Base-by-base conservation (phyloP, 192 early-diverging fungal genomes). In the Backusella sp. region DNA sequence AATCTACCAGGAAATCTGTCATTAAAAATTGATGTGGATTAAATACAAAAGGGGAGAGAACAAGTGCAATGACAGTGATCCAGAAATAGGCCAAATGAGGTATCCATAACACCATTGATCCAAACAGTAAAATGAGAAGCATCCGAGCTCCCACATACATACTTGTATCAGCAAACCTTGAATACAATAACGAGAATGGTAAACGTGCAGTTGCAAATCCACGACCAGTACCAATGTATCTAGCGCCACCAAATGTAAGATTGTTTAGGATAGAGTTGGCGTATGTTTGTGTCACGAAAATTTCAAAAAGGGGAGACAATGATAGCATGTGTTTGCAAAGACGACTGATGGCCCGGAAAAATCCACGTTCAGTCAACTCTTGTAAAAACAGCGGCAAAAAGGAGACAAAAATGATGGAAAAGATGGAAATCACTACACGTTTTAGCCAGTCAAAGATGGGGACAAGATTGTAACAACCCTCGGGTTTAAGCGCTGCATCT, bases 21-120 rank as follows among this genome's bases (percentile, higher is more conserved):
- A 94, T 78, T 30, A 88, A 87, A 66, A 96, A 95, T 84, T 96
- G 95, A 78, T 94, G 94, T 37, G 93, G 94, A 76, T 96, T 96
- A 84, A 94, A 96, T 68, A 96, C 34, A 79, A 95, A 96, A 14
- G 95, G 94, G 39, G 94, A 91, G 34, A 96, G 82, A 49, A 90
- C 73, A 36, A 96, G 79, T 28, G 93, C 90, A 14, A 93, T 82
- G 35, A 92, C 91, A 36, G 91, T 93, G 21, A 94, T 86, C 94
- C 94, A 95, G 67, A 95, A 93, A 77, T 94, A 96, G 21, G 90
- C 82, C 76, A 95, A 72, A 34, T 93, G 91, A 66, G 90, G 89
- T 6, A 89, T 86, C 73, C 93, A 84, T 8, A 92, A 84, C n/a
- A 92, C 86, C 12, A 80, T 15, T 9, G 79, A 80, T 6, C 70